A percentile compares a stretch with the other conserved stretches of the same genome.
Conservation (phyloP, 768 basidiomycete genomes). For the Suillus occidentalis region DNA sequence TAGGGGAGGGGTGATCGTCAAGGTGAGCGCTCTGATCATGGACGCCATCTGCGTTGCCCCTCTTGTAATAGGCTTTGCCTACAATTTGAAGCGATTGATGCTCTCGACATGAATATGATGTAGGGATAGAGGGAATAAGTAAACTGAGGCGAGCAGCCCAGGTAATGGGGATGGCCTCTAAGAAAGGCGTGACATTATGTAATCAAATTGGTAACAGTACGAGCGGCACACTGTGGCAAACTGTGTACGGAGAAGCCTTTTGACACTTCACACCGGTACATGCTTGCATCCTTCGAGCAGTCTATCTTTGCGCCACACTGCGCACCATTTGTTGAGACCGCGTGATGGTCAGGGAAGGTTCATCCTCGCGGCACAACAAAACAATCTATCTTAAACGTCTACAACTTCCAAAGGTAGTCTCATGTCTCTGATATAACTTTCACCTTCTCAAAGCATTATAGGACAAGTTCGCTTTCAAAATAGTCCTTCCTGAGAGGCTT, state of each 20-base stretch:
- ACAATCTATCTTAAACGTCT: too few species aligned
- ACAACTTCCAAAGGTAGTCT: too few species aligned
- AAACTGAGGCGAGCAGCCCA: too few species aligned
- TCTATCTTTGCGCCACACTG: slow-evolving; percentile 64
- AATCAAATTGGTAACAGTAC: too few species aligned
- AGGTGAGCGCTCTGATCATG: background rate
- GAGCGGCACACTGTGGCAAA: too few species aligned
- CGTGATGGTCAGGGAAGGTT: slow-evolving; percentile 59
- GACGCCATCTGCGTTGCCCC: background rate
- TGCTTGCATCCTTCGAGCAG: slow-evolving; percentile 57
- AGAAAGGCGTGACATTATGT: background rate
- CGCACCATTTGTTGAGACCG: slow-evolving; percentile 67
- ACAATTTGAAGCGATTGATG: background rate
- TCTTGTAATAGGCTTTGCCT: background rate
- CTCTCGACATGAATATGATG: background rate
- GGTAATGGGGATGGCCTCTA: background rate
- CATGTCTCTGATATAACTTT: too few species aligned
- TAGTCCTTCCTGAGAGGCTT: slow-evolving; percentile 89
- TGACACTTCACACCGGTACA: slow-evolving; percentile 49
- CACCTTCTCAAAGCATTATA: slow-evolving; percentile 28
- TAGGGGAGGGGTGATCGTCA: background rate
- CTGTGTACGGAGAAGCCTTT: too few species aligned
- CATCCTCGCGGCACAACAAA: too few species aligned
- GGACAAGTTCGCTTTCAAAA: slow-evolving; percentile 86
- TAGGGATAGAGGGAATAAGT: too few species aligned